Evolutionary conservation across 2,329 filamentous ascomycete genomes (phyloP), one percentile per base, ranked within the genome.

Genomic region (Monosporascus sp.): DNA sequence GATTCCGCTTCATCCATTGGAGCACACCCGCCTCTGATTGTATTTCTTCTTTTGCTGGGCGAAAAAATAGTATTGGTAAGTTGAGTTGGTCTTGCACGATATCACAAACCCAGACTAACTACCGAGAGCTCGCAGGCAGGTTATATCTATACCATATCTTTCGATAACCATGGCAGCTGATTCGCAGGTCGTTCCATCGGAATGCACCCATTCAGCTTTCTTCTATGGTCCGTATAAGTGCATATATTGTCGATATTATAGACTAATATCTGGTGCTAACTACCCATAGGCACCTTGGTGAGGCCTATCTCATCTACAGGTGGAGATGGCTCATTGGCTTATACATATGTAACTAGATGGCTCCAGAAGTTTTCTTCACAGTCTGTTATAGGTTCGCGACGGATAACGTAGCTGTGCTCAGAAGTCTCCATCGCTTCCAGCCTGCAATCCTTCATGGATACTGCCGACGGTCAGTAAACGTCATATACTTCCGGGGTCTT

Each of bases 331-430:
- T 22, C 24, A 31, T 27, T 42, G 15, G 20, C 18, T 51, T 61
- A 46, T 54, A 60, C 17, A 63, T 37, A 18, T 52, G 5, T 47
- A 14, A 7, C 5, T 47, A 79, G 65, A 97, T 97, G 91, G 88
- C 86, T n/a, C 84, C 88, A 0, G 83, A 88, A 64, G 85, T 97
- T 63, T 90, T 97, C 61, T 87, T 88, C 72, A 87, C 88, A 36
- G 91, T 96, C 44, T 89, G 89, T 70, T 89, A 92, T 71, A 82
- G 84, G 59, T 62, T 67, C 5, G 75, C 78, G 57, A 64, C 81
- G 64, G 37, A 79, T 68, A 64, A 76, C 68, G 68, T 80, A 38
- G 64, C 59, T 5, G 7, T 66, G 1, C 58, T 69, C 25, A 67
- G 72, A 51, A 68, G 81, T 47, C 74, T 93, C 37, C 82, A 82